These are phyloP conservation scores for Sindora glabra DNA, from an alignment of 306 rosid genomes.

Conservation along the genomic window DNA sequence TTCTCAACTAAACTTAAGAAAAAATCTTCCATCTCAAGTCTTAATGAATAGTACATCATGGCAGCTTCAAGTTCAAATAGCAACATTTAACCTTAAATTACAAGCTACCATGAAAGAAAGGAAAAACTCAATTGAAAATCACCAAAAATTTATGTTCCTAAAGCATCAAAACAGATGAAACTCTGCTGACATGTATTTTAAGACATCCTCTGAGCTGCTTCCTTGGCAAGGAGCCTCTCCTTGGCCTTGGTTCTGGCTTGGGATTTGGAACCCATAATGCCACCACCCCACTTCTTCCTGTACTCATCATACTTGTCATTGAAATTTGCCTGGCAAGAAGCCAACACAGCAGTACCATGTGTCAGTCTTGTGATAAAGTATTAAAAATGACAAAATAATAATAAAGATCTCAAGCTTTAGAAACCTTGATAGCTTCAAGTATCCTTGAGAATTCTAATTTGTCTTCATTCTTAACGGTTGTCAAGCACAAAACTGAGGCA, in stretches of 20 bases:
- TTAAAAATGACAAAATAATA: neutral
- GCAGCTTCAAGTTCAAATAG: neutral
- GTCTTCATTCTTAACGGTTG: constrained; percentile 81
- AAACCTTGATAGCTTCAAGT: constrained; percentile 71
- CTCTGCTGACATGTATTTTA: no score
- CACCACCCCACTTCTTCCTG: constrained; percentile 87
- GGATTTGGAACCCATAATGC: constrained; percentile 82
- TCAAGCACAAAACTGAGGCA: constrained; percentile 64
- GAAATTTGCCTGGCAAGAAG: constrained; percentile 56
- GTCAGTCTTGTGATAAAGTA: neutral
- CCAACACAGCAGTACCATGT: neutral
- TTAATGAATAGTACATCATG: constrained; percentile 3
- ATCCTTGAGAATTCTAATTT: constrained; percentile 65
- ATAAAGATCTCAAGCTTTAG: neutral
- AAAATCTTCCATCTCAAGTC: neutral
- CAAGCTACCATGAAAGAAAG: constrained; percentile 8
- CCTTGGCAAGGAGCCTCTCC: constrained; percentile 64
- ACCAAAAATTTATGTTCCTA: neutral
- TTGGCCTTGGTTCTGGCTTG: constrained; percentile 71
- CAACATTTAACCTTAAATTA: neutral
- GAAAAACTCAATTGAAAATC: constrained; percentile 3
- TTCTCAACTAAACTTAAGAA: neutral
- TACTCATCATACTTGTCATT: constrained; percentile 64
- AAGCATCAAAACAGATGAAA: neutral
- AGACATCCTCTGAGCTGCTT: constrained; percentile 69